A percentile compares a stretch with the other conserved stretches of the same genome.
Conservation (phyloP, 2,329 filamentous ascomycete species). For the Trichophyton schoenleinii region DNA sequence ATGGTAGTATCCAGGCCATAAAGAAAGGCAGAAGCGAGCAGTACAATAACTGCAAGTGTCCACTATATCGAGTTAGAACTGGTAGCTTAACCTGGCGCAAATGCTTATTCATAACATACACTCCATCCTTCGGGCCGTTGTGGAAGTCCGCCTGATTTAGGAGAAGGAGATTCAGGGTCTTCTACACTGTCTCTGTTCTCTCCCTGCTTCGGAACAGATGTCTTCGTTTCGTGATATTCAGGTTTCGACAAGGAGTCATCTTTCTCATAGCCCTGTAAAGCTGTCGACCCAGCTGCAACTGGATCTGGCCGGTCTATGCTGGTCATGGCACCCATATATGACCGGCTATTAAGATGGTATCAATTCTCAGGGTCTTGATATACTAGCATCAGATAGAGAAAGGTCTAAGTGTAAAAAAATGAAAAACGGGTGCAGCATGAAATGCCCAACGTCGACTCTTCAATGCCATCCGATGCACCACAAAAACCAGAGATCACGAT, state of each 20-base stretch:
- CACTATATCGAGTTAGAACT: conserved; percentile 8
- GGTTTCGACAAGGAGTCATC: background rate
- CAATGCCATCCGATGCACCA: background rate
- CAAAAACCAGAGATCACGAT: background rate
- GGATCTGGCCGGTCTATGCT: background rate
- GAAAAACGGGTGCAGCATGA: background rate
- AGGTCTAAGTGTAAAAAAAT: background rate
- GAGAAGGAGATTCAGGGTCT: background rate
- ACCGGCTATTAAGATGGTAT: background rate
- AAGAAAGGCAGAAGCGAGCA: conserved; percentile 29
- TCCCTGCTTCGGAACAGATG: background rate
- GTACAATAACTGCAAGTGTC: conserved; percentile 15
- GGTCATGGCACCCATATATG: background rate
- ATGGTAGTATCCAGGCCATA: conserved; percentile 37
- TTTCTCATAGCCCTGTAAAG: background rate
- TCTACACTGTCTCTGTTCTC: background rate
- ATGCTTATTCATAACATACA: background rate
- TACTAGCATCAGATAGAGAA: too few species aligned
- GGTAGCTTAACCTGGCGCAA: background rate
- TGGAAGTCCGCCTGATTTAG: background rate
- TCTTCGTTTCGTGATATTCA: background rate
- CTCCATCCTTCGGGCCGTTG: conserved; percentile 1
- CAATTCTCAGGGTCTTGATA: background rate
- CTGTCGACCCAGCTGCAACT: too few species aligned
- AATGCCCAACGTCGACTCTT: background rate